Conservation (phyloP, 257 asterid genomes). For the Solanum pinnatisectum region DNA sequence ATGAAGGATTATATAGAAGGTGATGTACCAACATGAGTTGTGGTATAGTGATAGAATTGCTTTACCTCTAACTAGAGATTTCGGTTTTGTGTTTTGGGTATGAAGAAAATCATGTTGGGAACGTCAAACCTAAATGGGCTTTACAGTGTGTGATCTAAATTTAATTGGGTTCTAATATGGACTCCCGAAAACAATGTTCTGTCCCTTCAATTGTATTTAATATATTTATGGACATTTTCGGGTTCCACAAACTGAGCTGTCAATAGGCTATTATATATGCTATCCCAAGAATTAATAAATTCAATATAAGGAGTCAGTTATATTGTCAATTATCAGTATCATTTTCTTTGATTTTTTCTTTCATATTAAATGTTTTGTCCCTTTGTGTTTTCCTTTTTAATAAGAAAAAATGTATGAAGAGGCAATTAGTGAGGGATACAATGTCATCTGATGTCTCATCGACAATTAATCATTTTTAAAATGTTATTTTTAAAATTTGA, state of each 20-base stretch:
- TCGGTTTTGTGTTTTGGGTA: too few species aligned
- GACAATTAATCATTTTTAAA: neutral
- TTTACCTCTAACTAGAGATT: too few species aligned
- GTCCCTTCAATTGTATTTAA: neutral
- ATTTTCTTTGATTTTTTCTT: neutral
- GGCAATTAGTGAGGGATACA: neutral
- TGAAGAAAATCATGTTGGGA: too few species aligned
- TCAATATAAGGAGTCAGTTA: neutral
- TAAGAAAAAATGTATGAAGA: neutral
- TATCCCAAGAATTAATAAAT: neutral
- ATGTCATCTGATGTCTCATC: neutral
- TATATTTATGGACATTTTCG: neutral
- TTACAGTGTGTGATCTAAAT: too few species aligned
- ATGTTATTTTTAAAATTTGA: neutral
- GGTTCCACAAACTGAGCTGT: neutral
- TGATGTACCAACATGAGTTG: neutral
- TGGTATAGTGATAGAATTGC: neutral
- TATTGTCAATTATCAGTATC: neutral
- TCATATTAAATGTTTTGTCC: neutral
- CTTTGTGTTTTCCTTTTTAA: neutral
- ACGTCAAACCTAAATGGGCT: too few species aligned
- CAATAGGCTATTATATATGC: neutral
- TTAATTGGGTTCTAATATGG: too few species aligned
- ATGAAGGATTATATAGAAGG: neutral
- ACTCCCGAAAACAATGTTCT: neutral